Evolutionary conservation across 2,329 filamentous ascomycete genomes (phyloP), one percentile per base, ranked within the genome.

Genomic region (Colletotrichum orbiculare): DNA sequence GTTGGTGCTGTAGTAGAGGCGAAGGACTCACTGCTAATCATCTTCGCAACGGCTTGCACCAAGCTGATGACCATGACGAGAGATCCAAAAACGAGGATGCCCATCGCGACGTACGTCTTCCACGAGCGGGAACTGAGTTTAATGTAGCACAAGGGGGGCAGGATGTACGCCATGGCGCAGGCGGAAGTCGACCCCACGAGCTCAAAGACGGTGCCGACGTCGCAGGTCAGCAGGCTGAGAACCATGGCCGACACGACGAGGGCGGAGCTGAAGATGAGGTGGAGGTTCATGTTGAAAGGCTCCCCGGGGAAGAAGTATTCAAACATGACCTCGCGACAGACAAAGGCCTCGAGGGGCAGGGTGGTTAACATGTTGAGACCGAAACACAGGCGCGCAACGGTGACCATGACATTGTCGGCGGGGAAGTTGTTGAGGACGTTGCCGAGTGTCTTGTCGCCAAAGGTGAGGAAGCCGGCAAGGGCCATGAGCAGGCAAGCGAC

Each of bases 391-490:
- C 96, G 91, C 25, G 96, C 96, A 64, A 99, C 85, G 78, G 97
- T 98, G 74, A 98, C 94, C 88, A 98, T 91, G 71, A 90, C 85
- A 78, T 97, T 98, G 78, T 96, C 89, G 17, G 89, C 84, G 2
- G 94, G 92, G 74, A 99, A 98, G 81, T 99, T 99, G 83, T 99
- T 99, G 72, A 99, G 89, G 56, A 99, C 93, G 76, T 99, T 99
- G 74, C 96, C 96, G 70, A 94, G 84, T 4, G 96, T 99, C 73
- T 90, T 88, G 78, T 95, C 92, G 68, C 96, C 95, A 74, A 99
- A 99, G 15, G 91, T 94, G 47, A 99, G 85, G 79, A 97, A 98
- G 33, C 96, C 96, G 3, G 90, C 88, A 8, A 97, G 83, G 0
- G 93, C 96, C 89, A 99, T 92, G 65, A 90, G 79, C 57, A 99